A percentile compares a stretch with the other conserved stretches of the same genome.
phyloP scores from a whole-genome alignment of 140 eudicot species.

The Stevia rebaudiana region DNA sequence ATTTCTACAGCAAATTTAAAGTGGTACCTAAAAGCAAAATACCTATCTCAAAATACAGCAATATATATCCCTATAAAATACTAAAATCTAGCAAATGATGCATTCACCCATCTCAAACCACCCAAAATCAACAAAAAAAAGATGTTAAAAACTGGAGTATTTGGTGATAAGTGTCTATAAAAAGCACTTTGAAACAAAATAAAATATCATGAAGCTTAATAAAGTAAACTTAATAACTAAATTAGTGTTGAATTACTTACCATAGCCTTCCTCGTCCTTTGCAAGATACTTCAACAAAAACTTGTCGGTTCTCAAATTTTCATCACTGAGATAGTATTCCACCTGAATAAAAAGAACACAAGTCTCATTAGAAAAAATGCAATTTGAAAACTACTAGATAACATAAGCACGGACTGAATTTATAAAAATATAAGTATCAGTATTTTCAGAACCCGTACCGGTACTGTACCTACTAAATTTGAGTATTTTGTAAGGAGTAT shows the following conservation, averaged over 20 bases:
- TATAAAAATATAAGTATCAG: too few relatives aligned
- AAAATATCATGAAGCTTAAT: neutral
- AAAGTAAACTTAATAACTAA: neutral
- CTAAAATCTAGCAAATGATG: neutral
- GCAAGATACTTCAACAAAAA: constrained; percentile 65
- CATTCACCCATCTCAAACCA: constrained; percentile 1
- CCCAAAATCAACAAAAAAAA: neutral
- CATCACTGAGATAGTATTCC: constrained; percentile 92
- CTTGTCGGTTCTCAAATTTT: constrained; percentile 74
- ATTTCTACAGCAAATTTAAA: neutral
- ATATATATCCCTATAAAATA: neutral
- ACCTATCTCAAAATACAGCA: neutral
- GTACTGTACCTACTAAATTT: too few relatives aligned
- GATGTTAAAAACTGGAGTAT: neutral
- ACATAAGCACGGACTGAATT: neutral
- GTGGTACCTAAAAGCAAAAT: neutral
- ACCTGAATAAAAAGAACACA: constrained; percentile 46
- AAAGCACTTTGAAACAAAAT: neutral
- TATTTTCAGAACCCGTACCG: too few relatives aligned
- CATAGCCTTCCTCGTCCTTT: constrained; percentile 65
- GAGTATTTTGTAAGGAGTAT: neutral
- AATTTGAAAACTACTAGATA: neutral
- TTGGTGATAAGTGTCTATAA: neutral
- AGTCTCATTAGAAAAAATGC: neutral
- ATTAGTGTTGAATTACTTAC: constrained; percentile 35